Conservation (phyloP, 306 rosid species). For the Inga oerstediana region DNA sequence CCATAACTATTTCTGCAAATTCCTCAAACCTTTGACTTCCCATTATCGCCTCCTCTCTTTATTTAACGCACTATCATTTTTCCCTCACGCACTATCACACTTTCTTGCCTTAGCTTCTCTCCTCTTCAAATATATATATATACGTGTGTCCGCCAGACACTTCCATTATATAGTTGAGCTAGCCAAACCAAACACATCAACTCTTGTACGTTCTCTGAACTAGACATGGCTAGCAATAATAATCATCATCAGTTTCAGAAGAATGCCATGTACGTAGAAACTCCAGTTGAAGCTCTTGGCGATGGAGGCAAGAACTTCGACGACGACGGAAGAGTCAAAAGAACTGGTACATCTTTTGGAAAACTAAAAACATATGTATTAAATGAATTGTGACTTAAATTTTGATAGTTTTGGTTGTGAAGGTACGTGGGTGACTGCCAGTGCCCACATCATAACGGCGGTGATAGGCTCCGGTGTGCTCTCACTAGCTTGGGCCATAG, state of each 20-base stretch:
- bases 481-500: slow-evolving; percentile 75
- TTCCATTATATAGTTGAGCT: not conserved
- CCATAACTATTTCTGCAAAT: slow-evolving; percentile 16
- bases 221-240: not conserved
- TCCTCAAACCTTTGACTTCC: slow-evolving; percentile 33
- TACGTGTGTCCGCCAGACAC: not conserved
- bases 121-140: slow-evolving; percentile 23
- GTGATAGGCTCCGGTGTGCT: slow-evolving; percentile 88
- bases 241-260: slow-evolving; percentile 33
- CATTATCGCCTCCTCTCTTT: not conserved
- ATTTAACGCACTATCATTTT: slow-evolving; percentile 25
- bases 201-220: not conserved
- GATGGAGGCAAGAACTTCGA: slow-evolving; percentile 60
- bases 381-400: not conserved
- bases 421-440: slow-evolving; percentile 90
- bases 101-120: slow-evolving; percentile 12
- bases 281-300: slow-evolving; percentile 36
- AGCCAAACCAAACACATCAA: slow-evolving; percentile 9
- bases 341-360: slow-evolving; percentile 52
- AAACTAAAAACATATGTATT: not conserved
- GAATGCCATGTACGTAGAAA: slow-evolving; percentile 60
- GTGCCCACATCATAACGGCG: slow-evolving; percentile 85
- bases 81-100: not conserved
- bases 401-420: not conserved
- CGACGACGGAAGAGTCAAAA: slow-evolving; percentile 70